These are phyloP conservation scores for Chaetomium sp. DNA, from an alignment of 2,329 filamentous ascomycete genomes.

Conservation along the genomic window DNA sequence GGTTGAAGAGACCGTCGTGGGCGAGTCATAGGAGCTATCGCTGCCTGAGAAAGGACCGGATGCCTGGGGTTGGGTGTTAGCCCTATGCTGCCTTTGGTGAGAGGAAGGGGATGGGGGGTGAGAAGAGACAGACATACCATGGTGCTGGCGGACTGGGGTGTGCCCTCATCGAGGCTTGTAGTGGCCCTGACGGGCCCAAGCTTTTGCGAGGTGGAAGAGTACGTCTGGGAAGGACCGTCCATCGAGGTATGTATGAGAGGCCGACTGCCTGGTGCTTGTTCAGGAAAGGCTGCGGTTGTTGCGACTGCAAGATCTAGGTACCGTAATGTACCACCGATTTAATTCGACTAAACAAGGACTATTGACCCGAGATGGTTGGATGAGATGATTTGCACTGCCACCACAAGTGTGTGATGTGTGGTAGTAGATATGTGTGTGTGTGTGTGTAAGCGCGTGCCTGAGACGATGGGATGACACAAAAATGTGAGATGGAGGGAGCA, in stretches of 20 bases:
- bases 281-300: background rate
- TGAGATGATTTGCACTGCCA: slow-evolving; percentile 29
- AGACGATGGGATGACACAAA: background rate
- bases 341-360: background rate
- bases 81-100: background rate
- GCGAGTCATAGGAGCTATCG: slow-evolving; percentile 10
- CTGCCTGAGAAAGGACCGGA: slow-evolving; percentile 10
- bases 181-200: slow-evolving; percentile 26
- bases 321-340: background rate
- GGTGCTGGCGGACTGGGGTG: slow-evolving; percentile 17
- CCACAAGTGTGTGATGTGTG: slow-evolving; percentile 22
- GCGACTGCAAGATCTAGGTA: background rate
- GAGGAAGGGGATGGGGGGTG: background rate
- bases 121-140: slow-evolving; percentile 22
- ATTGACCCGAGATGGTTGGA: slow-evolving; percentile 13
- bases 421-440: slow-evolving; percentile 7
- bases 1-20: slow-evolving; percentile 10
- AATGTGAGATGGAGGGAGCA: background rate
- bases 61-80: slow-evolving; percentile 6
- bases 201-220: slow-evolving; percentile 11
- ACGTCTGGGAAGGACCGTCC: slow-evolving; percentile 13
- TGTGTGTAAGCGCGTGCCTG: slow-evolving; percentile 13
- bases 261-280: background rate
- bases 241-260: slow-evolving; percentile 10
- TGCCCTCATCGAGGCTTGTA: slow-evolving; percentile 5